Conservation (phyloP, 352 stramenopile genomes). For the Globisporangium sylvaticum region DNA sequence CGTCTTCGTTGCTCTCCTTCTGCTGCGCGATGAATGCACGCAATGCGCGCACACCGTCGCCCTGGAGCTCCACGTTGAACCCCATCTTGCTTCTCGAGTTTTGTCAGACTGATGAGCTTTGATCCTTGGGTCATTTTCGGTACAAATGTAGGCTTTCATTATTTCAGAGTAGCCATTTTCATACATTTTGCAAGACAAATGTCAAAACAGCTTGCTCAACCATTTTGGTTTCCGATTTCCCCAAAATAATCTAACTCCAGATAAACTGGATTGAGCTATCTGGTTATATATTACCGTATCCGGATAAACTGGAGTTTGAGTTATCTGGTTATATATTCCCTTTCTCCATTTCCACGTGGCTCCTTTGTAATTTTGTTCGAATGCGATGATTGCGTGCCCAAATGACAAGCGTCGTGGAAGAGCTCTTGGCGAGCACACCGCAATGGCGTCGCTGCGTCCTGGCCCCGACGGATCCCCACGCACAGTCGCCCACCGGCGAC, state of each 20-base stretch:
- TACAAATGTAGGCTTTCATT: background rate
- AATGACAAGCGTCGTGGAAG: conserved; percentile 3
- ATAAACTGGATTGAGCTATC: background rate
- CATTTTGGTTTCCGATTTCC: background rate
- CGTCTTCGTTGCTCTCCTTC: conserved; percentile 1
- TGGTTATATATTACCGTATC: background rate
- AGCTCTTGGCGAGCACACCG: background rate
- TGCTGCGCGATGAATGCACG: conserved; percentile 20
- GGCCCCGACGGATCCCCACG: background rate
- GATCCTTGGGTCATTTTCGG: background rate
- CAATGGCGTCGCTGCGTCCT: background rate
- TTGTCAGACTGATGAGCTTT: background rate
- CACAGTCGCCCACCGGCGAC: too few relatives aligned
- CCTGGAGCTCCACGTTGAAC: conserved; percentile 19
- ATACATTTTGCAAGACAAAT: background rate
- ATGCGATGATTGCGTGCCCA: conserved; percentile 7
- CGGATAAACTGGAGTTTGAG: background rate
- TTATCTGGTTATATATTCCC: background rate
- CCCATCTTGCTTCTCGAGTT: background rate
- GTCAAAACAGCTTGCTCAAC: background rate
- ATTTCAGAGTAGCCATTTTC: background rate
- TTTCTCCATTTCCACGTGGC: background rate
- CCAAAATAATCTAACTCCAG: background rate
- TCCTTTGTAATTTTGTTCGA: background rate
- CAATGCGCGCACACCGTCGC: conserved; percentile 27